Evolutionary conservation across 208 protist species (phyloP).

Genomic region (Trypanosomatidae sp.): DNA sequence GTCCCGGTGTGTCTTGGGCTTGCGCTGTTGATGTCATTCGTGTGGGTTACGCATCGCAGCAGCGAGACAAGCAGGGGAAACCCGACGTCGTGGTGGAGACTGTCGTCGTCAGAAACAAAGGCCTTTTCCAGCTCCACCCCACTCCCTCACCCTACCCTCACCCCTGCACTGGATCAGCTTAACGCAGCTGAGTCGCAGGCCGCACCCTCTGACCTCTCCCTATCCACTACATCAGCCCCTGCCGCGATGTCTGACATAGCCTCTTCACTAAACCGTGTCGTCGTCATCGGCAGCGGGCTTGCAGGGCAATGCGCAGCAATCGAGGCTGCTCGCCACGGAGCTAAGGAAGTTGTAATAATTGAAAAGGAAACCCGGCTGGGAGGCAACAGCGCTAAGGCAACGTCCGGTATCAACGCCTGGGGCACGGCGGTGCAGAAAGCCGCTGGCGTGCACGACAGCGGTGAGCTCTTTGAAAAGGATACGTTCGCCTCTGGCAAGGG

Average conservation of each 20-base stretch:
- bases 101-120: neutral
- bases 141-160: conserved; percentile 5
- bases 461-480: conserved; percentile 79
- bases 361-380: conserved; percentile 92
- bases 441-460: conserved; percentile 52
- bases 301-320: conserved; percentile 81
- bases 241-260: conserved; percentile 41
- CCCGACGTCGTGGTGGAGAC: conserved; percentile 5
- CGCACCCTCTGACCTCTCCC: conserved; percentile 19
- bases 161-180: conserved; percentile 19
- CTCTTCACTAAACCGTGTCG: conserved; percentile 49
- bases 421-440: conserved; percentile 81
- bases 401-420: conserved; percentile 95
- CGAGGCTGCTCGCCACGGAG: conserved; percentile 73
- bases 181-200: conserved; percentile 41
- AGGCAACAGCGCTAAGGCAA: conserved; percentile 97
- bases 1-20: neutral
- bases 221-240: conserved; percentile 34
- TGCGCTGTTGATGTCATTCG: conserved; percentile 13
- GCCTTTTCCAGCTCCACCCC: conserved; percentile 9
- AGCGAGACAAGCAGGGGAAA: neutral
- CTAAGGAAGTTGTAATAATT: conserved; percentile 80
- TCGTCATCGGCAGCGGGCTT: conserved; percentile 85
- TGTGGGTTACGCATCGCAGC: conserved; percentile 10
- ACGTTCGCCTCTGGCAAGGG: conserved; percentile 66